Evolutionary conservation across 371 early-diverging fungal species (phyloP).

Genomic region (Lichtheimia ornata): DNA sequence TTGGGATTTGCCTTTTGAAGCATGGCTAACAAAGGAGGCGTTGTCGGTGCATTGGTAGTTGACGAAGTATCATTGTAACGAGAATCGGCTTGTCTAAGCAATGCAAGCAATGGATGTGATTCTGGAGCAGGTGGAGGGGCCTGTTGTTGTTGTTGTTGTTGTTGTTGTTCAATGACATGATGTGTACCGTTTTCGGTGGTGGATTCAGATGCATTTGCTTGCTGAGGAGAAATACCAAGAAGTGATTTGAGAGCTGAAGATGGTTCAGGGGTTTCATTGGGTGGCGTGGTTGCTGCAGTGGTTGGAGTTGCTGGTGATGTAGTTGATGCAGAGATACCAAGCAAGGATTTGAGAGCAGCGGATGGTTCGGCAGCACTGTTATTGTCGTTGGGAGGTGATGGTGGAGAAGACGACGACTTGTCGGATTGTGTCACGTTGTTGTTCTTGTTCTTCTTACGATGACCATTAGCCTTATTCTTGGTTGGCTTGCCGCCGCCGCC

Average conservation of each 20-base stretch:
- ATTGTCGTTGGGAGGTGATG: conserved; percentile 3
- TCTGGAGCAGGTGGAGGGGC: background rate
- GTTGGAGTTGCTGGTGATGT: background rate
- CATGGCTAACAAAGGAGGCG: no score
- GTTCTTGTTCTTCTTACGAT: background rate
- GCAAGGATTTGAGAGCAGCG: conserved; percentile 27
- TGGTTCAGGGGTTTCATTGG: background rate
- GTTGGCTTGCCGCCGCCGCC: conserved; percentile 4
- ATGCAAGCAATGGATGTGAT: conserved; percentile 6
- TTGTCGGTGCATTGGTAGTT: no score
- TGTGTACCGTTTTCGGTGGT: no score
- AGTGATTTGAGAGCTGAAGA: background rate
- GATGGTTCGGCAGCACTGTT: conserved; percentile 14
- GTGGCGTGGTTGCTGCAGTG: no score
- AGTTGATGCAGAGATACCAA: conserved; percentile 13
- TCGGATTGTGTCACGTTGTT: conserved; percentile 3
- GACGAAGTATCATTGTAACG: no score
- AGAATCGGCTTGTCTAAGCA: background rate
- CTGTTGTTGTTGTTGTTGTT: no score
- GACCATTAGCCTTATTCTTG: conserved; percentile 5
- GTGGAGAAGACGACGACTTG: conserved; percentile 9
- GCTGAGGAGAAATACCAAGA: background rate
- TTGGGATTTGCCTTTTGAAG: no score
- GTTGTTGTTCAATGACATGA: no score
- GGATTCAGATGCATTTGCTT: no score